Conservation (phyloP, 768 basidiomycete species). For the Tricholoma sp. region DNA sequence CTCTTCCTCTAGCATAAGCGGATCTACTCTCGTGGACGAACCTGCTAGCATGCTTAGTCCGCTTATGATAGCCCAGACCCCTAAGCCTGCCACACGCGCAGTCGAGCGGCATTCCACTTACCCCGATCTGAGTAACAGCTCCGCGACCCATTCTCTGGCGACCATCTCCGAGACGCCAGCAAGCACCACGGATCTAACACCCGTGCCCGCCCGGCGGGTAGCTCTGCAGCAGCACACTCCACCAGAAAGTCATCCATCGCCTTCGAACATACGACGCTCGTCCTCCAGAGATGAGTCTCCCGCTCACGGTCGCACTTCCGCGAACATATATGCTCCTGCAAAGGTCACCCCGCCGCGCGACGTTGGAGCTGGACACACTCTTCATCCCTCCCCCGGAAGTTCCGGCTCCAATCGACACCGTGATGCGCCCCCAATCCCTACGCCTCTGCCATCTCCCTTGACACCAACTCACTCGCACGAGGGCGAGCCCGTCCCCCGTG, state of each 20-base stretch:
- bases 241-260: slow-evolving; percentile 8
- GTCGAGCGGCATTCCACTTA: slow-evolving; percentile 29
- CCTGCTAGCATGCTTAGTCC: slow-evolving; percentile 44
- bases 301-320: not conserved
- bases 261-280: slow-evolving; percentile 8
- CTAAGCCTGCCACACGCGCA: slow-evolving; percentile 21
- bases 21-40: slow-evolving; percentile 36
- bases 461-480: slow-evolving; percentile 5
- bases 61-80: slow-evolving; percentile 31
- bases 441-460: slow-evolving; percentile 11
- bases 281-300: slow-evolving; percentile 7
- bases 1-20: slow-evolving; percentile 13
- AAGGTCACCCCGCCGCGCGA: slow-evolving; percentile 5
- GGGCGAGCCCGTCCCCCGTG: not conserved
- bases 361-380: slow-evolving; percentile 17
- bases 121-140: slow-evolving; percentile 19
- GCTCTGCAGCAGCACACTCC: slow-evolving; percentile 19
- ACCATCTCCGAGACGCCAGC: slow-evolving; percentile 4
- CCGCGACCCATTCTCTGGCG: not conserved
- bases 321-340: slow-evolving; percentile 1
- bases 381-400: slow-evolving; percentile 9
- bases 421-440: not conserved
- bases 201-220: slow-evolving; percentile 11
- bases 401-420: not conserved
- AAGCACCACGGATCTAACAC: slow-evolving; percentile 6